Conservation (phyloP, 495 filamentous ascomycete genomes). For the Talaromyces proteolyticus region DNA sequence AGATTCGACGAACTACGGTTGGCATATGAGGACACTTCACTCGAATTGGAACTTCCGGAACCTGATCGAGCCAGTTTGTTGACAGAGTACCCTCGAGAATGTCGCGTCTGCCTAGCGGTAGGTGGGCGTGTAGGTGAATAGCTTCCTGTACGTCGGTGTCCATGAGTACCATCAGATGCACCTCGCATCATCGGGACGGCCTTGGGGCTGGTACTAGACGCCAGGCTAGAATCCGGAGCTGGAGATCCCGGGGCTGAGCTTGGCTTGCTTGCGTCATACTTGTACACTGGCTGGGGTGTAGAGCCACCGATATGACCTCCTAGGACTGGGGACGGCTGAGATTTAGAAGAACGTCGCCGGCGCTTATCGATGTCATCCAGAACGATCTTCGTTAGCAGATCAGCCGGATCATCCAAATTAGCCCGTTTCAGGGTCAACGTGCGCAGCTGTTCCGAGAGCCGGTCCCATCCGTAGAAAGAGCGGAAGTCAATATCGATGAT, state of each 20-base stretch:
- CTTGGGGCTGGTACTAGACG: conserved; percentile 38
- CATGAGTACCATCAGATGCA: conserved; percentile 40
- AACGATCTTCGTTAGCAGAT: conserved; percentile 87
- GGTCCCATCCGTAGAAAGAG: conserved; percentile 96
- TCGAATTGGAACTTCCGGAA: conserved; percentile 90
- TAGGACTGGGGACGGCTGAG: conserved; percentile 67
- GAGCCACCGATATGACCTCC: conserved; percentile 39
- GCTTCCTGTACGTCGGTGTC: conserved; percentile 57
- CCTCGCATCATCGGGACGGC: conserved; percentile 42
- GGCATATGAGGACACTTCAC: conserved; percentile 62
- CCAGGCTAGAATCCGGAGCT: conserved; percentile 38
- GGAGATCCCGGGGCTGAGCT: conserved; percentile 62
- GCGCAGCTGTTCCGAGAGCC: conserved; percentile 81
- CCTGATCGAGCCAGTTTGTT: conserved; percentile 76
- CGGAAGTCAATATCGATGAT: conserved; percentile 93
- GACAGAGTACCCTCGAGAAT: conserved; percentile 41
- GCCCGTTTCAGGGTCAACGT: conserved; percentile 87
- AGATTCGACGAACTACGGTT: conserved; percentile 71
- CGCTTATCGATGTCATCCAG: conserved; percentile 93
- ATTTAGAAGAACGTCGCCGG: conserved; percentile 78
- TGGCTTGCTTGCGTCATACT: conserved; percentile 45
- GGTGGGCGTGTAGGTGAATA: conserved; percentile 71
- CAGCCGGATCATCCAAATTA: conserved; percentile 80
- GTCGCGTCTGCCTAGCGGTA: conserved; percentile 53
- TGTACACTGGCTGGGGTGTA: conserved; percentile 49